phyloP scores from a whole-genome alignment of 257 asterid species.

The Ilex asprella region DNA sequence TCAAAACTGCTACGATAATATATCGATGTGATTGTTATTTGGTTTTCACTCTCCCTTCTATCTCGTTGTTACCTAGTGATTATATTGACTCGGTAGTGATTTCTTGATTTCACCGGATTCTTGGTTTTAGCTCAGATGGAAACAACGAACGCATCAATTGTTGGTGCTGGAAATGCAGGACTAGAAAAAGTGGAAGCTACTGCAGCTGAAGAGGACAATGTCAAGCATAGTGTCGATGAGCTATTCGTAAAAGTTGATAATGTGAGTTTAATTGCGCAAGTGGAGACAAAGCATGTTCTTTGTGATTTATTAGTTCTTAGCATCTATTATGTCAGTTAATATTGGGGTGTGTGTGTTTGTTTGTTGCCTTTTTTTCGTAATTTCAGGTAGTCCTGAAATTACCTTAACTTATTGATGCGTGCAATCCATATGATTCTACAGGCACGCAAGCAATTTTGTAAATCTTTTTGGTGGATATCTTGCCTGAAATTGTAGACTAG shows the following conservation, averaged over 20 bases:
- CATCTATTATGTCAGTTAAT: not conserved
- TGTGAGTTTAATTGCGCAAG: slow-evolving; percentile 31
- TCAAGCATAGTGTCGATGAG: slow-evolving; percentile 51
- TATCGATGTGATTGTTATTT: too few species aligned
- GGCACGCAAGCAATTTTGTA: too few species aligned
- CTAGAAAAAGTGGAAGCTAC: slow-evolving; percentile 22
- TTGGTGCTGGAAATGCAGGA: slow-evolving; percentile 5
- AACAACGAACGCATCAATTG: slow-evolving; percentile 13
- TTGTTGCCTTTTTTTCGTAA: not conserved
- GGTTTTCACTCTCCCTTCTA: too few species aligned
- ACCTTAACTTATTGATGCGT: not conserved
- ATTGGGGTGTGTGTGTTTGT: not conserved
- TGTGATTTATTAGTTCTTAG: not conserved
- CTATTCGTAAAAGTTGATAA: slow-evolving; percentile 41
- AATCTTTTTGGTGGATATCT: too few species aligned
- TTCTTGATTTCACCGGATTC: not conserved
- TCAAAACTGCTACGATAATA: too few species aligned
- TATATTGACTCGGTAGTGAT: too few species aligned
- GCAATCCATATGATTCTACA: too few species aligned
- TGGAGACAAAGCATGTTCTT: not conserved
- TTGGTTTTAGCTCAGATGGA: slow-evolving; percentile 22
- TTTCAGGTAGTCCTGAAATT: not conserved
- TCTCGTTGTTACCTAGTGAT: too few species aligned
- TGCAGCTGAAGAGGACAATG: slow-evolving; percentile 33
- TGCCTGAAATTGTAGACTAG: too few species aligned